These are phyloP conservation scores for Cenchrus americanus DNA, from an alignment of 176 grass and related monocot genomes.

Conservation along the genomic window DNA sequence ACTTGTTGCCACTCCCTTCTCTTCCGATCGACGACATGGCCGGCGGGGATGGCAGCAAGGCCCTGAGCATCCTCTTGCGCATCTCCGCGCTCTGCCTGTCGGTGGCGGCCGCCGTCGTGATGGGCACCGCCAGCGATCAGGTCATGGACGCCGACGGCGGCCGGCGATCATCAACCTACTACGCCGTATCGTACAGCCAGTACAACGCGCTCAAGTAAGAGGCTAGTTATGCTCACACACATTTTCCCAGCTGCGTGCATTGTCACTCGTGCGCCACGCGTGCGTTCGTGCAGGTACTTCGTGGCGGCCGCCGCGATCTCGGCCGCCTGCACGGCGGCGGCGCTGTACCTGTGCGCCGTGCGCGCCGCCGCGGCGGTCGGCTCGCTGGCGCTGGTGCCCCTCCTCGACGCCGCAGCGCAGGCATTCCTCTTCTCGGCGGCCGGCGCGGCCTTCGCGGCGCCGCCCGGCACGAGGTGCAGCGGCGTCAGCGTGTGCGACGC, in stretches of 20 bases:
- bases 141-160: neutral
- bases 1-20: neutral
- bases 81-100: constrained; percentile 28
- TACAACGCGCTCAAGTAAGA: constrained; percentile 49
- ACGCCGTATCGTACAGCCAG: constrained; percentile 24
- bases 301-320: constrained; percentile 32
- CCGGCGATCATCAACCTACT: neutral
- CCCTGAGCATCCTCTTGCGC: constrained; percentile 34
- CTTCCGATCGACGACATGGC: neutral
- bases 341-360: constrained; percentile 36
- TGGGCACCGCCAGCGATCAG: constrained; percentile 40
- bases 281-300: constrained; percentile 44
- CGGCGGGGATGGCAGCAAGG: neutral
- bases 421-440: constrained; percentile 41
- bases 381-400: neutral
- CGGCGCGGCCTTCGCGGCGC: constrained; percentile 22
- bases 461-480: neutral
- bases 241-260: neutral
- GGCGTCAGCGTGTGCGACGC: neutral
- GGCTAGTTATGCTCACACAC: too few species aligned
- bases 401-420: constrained; percentile 37
- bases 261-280: neutral
- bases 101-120: constrained; percentile 50
- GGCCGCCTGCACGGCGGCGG: constrained; percentile 33
- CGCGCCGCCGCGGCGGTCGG: neutral